Evolutionary conservation across 2,329 filamentous ascomycete species (phyloP).

Genomic region (Fusarium continuum): DNA sequence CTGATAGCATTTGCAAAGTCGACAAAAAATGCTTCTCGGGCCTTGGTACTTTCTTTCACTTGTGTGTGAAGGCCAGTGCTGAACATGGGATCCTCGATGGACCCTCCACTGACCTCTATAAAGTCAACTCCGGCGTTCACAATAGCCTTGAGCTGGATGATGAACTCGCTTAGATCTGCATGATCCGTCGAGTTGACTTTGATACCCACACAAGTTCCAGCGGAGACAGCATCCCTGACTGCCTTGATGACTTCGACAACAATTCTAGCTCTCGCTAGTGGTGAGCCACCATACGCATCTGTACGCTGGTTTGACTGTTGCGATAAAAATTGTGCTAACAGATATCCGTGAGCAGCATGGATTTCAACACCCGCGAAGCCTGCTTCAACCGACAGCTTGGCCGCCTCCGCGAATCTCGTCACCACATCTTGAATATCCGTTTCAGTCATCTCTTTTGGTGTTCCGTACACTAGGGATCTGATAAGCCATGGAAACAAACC

Average conservation of each 20-base stretch:
- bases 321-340: not conserved
- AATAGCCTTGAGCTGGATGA: not conserved
- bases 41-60: not conserved
- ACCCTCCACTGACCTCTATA: slow-evolving; percentile 1
- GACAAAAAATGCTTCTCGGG: slow-evolving; percentile 1
- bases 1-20: not conserved
- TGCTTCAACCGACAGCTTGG: not conserved
- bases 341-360: slow-evolving; percentile 2
- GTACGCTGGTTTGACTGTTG: not conserved
- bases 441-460: not conserved
- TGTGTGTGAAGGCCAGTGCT: not conserved
- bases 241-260: not conserved
- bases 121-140: not conserved
- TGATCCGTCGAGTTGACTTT: slow-evolving; percentile 6
- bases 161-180: not conserved
- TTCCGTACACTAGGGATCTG: not conserved
- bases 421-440: not conserved
- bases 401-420: not conserved
- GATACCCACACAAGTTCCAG: not conserved
- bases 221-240: not conserved
- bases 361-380: not conserved
- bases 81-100: not conserved
- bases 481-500: not conserved
- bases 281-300: not conserved
- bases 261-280: not conserved